Evolutionary conservation across 192 early-diverging fungal genomes (phyloP).

Genomic region (Umbelopsis vinacea): DNA sequence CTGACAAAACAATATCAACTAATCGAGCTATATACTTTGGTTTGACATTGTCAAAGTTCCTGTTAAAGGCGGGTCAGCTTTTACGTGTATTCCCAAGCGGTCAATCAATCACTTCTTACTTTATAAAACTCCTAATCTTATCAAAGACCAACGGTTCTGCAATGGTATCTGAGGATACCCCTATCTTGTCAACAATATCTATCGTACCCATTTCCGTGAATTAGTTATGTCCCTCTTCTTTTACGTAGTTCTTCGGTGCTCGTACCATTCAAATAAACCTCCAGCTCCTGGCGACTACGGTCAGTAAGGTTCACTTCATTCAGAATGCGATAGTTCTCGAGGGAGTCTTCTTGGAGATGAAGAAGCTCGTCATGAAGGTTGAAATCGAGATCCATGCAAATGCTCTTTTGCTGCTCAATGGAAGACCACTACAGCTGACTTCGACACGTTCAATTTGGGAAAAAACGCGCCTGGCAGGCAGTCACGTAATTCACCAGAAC

Average conservation of each 20-base stretch:
- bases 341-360: constrained; percentile 47
- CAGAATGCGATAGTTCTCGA: constrained; percentile 39
- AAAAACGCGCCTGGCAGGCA: neutral
- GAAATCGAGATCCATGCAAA: constrained; percentile 30
- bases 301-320: constrained; percentile 48
- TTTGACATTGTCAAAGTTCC: constrained; percentile 55
- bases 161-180: constrained; percentile 48
- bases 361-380: constrained; percentile 48
- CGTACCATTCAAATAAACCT: constrained; percentile 54
- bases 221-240: neutral
- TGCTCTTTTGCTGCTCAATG: neutral
- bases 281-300: constrained; percentile 46
- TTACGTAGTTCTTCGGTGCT: neutral
- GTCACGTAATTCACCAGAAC: neutral
- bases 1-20: constrained; percentile 73
- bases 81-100: neutral
- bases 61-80: constrained; percentile 24
- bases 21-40: constrained; percentile 58
- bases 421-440: neutral
- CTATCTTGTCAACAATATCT: constrained; percentile 54
- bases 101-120: constrained; percentile 49
- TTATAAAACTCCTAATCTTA: constrained; percentile 70
- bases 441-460: neutral
- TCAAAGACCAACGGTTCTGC: constrained; percentile 58
- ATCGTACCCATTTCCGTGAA: neutral